These are phyloP conservation scores for Cordyceps farinosa DNA, from an alignment of 2,329 filamentous ascomycete species.

Conservation along the genomic window DNA sequence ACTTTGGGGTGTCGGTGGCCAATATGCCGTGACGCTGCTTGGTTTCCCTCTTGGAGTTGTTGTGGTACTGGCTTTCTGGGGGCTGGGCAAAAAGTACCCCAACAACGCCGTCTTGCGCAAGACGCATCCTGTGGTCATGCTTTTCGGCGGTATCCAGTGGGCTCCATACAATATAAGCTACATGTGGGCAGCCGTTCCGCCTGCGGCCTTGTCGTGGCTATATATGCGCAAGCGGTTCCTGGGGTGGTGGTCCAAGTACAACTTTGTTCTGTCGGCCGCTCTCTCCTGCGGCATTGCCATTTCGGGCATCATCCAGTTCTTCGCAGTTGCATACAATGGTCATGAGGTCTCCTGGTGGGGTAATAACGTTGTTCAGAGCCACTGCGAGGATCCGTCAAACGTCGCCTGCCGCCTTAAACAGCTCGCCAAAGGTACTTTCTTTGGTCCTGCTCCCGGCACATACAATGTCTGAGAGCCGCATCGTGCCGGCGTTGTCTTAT, in stretches of 20 bases:
- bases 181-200: slow-evolving; percentile 43
- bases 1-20: slow-evolving; percentile 33
- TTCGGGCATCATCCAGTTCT: slow-evolving; percentile 41
- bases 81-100: slow-evolving; percentile 33
- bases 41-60: slow-evolving; percentile 39
- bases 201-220: slow-evolving; percentile 46
- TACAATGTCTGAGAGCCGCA: neutral
- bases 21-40: slow-evolving; percentile 36
- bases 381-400: slow-evolving; percentile 35
- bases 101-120: slow-evolving; percentile 33
- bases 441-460: slow-evolving; percentile 24
- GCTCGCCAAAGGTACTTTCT: slow-evolving; percentile 25
- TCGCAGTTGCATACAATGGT: slow-evolving; percentile 40
- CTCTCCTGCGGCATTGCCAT: slow-evolving; percentile 41
- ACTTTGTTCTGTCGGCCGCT: slow-evolving; percentile 41
- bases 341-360: slow-evolving; percentile 39
- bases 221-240: slow-evolving; percentile 44
- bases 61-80: slow-evolving; percentile 36
- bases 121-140: slow-evolving; percentile 40
- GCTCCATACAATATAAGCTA: slow-evolving; percentile 47
- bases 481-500: too few species aligned
- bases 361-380: slow-evolving; percentile 31
- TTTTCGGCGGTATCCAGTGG: slow-evolving; percentile 38
- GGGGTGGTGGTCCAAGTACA: slow-evolving; percentile 45
- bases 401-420: slow-evolving; percentile 23